Base-by-base conservation (phyloP, 805 yeast genomes). In the Kluyveromyces lactis region DNA sequence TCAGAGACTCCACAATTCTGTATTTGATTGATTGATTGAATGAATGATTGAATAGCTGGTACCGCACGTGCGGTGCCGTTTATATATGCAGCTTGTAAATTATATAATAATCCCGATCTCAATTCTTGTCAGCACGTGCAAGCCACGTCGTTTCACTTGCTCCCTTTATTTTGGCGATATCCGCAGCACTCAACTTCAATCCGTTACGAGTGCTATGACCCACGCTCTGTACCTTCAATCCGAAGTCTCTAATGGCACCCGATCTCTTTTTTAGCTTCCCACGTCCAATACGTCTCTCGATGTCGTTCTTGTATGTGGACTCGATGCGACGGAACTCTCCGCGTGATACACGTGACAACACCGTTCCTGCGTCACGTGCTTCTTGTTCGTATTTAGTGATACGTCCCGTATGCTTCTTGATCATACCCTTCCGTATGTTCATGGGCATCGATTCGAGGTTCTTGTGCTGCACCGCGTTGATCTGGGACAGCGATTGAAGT, bases 301-400 rank as follows among this genome's bases (percentile, higher is more conserved):
- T 52, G 51, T 60, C 61, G 44, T 52, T 47, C 47, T 58, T 48
- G 55, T 66, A 58, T 3, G 67, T 63, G 41, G 67, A 65, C 36
- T 81, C 85, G 33, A 68, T 63, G 47, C 73, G 68, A 51, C 92
- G 68, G 41, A 80, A 66, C 45, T 80, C 75, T 5, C 86, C 89
- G 60, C 78, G 80, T 50, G 69, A 71, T 19, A 71, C 77, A 51
- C 73, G 79, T 3, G 95, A 77, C 31, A 90, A 65, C n/a, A 92
- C 72, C 40, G 90, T 84, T 11, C 97, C 97, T 4, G 94, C 95
- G 15, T 90, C 90, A 45, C 68, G 72, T 6, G 98, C 97, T 37
- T 85, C 87, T 38, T 70, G 66, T 56, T 85, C 95, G 52, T 69
- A 75, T 50, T 73, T 73, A 18, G 64, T 56, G 15, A 76, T 73